Evolutionary conservation across 2,329 filamentous ascomycete species (phyloP), one percentile per base, ranked within the genome.

Genomic region (Monilinia polystroma): DNA sequence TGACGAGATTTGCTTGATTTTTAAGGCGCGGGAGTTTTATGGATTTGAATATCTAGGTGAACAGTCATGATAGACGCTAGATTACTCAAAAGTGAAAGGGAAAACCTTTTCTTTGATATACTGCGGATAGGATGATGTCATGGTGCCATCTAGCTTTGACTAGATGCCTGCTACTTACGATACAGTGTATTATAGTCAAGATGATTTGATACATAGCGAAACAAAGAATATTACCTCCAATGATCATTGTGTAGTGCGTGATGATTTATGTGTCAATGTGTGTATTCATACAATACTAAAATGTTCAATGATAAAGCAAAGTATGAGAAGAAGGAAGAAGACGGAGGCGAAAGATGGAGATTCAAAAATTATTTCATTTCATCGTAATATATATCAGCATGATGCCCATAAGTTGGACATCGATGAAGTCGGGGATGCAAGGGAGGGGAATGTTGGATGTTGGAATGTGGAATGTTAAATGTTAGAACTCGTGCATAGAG

Each of bases 1-100:
- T 49, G 20, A 26, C 49, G 23, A 26, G 57, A 60, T 49, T 60
- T 60, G 29, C 57, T 60, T 59, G 26, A 6, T 49, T 60, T 60
- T 60, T 23, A 18, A 49, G 29, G 29, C 35, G 29, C 57, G 26
- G 57, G 57, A 60, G 57, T 60, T 49, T 59, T 23, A 10, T 52
- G 49, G 23, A 29, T 52, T 52, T 52, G 16, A 23, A 26, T 52
- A 52, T 52, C 16, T 52, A 52, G 49, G 29, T 52, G 12, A 5
- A 26, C 29, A 23, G 47, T 23, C 20, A 12, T 12, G n/a, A 23
- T 51, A 51, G 47, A 51, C n/a, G 47, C 6, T 47, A 6, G 8
- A 20, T 47, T n/a, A 18, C 18, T 47, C 18, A 2, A 20, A 45
- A n/a, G 45, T 41, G 8, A 41, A 12, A 14, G 38, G 38, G 38